Percentiles rank a stretch among this genome's conserved stretches.
These are phyloP conservation scores for Boletellus deceptivus DNA, from an alignment of 1,284 basidiomycete species.

Conservation along the genomic window DNA sequence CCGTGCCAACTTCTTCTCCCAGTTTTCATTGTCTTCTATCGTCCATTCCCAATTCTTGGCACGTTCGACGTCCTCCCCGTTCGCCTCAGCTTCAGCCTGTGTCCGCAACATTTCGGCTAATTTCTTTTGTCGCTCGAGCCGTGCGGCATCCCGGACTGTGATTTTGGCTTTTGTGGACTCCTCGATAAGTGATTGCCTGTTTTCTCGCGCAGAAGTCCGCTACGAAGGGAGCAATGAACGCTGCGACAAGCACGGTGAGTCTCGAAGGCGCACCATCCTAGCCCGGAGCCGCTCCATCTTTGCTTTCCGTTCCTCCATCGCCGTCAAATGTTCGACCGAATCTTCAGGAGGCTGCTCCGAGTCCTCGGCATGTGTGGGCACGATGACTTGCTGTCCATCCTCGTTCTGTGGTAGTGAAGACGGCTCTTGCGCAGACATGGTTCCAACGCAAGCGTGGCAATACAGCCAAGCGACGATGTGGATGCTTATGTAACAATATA, in stretches of 20 bases:
- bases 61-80: constrained; percentile 82
- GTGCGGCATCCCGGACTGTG: constrained; percentile 72
- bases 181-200: constrained; percentile 79
- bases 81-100: constrained; percentile 86
- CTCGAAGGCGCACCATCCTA: constrained; percentile 62
- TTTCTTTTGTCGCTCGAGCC: constrained; percentile 83
- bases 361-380: neutral
- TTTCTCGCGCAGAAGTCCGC: constrained; percentile 76
- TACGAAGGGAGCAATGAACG: constrained; percentile 32
- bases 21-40: constrained; percentile 30
- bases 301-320: constrained; percentile 72
- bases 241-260: neutral
- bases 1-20: constrained; percentile 30
- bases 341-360: constrained; percentile 9
- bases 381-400: neutral
- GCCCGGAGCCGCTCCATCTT: constrained; percentile 75
- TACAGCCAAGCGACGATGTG: neutral
- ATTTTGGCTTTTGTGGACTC: constrained; percentile 77
- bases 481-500: constrained; percentile 11
- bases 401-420: constrained; percentile 5
- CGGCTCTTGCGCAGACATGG: constrained; percentile 12
- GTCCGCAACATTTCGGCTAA: constrained; percentile 85
- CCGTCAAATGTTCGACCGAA: constrained; percentile 30
- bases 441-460: neutral
- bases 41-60: constrained; percentile 32